A percentile compares a stretch with the other conserved stretches of the same genome.
phyloP scores from a whole-genome alignment of 805 yeast species.

The Candida ulmi region DNA sequence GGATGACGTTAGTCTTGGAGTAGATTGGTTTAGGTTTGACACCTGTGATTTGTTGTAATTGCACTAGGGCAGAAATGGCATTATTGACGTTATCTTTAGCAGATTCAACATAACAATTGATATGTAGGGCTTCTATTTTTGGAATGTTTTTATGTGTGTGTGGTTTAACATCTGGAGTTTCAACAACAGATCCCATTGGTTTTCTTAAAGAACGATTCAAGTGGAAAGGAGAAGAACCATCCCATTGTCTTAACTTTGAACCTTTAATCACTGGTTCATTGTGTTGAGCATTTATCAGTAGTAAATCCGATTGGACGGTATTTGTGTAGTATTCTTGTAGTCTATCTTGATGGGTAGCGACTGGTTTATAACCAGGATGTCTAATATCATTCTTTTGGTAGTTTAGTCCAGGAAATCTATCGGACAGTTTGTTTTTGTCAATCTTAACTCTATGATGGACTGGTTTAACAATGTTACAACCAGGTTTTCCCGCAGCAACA shows the following conservation, averaged over 20 bases:
- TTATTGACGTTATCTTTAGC: conserved; percentile 67
- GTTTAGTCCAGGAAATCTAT: conserved; percentile 64
- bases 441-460: conserved; percentile 85
- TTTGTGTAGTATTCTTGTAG: conserved; percentile 69
- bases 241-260: conserved; percentile 76
- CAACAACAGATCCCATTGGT: conserved; percentile 70
- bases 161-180: conserved; percentile 69
- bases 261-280: conserved; percentile 51
- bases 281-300: conserved; percentile 75
- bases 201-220: conserved; percentile 71
- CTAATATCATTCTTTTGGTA: conserved; percentile 68
- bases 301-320: conserved; percentile 69
- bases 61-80: conserved; percentile 71
- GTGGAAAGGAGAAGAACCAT: conserved; percentile 82
- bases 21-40: conserved; percentile 68
- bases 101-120: conserved; percentile 72
- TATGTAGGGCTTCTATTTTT: conserved; percentile 53
- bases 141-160: conserved; percentile 71
- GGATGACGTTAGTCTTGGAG: conserved; percentile 74
- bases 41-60: conserved; percentile 92
- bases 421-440: conserved; percentile 68
- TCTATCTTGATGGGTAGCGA: conserved; percentile 72
- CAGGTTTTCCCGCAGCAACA: conserved; percentile 37
- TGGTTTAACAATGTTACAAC: conserved; percentile 75
- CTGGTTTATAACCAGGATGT: conserved; percentile 74